These are phyloP conservation scores for Rhizoclosmatium sp. DNA, from an alignment of 192 early-diverging fungal species.

Conservation along the genomic window DNA sequence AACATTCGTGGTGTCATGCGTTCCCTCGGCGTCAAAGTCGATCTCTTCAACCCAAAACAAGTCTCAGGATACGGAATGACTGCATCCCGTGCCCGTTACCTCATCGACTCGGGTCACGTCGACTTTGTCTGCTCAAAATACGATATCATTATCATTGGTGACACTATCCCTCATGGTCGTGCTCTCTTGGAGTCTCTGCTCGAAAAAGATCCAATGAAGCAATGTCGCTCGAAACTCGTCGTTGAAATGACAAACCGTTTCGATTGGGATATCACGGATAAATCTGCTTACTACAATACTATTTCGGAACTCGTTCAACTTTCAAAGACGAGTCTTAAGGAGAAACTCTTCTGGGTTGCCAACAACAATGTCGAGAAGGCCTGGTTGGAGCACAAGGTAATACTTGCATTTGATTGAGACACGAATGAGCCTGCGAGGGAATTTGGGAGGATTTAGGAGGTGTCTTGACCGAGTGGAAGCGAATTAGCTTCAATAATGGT, in stretches of 20 bases:
- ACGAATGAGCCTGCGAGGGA: too few relatives aligned
- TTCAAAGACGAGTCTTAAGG: background rate
- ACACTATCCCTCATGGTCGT: constrained; percentile 33
- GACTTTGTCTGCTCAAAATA: constrained; percentile 18
- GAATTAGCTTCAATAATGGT: too few relatives aligned
- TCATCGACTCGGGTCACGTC: constrained; percentile 16
- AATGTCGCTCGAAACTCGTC: constrained; percentile 25
- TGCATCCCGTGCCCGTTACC: background rate
- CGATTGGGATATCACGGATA: constrained; percentile 32
- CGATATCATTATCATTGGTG: constrained; percentile 36
- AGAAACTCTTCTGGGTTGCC: constrained; percentile 26
- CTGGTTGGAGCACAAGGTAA: background rate
- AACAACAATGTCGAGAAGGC: constrained; percentile 38
- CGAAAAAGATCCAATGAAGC: constrained; percentile 16
- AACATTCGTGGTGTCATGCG: constrained; percentile 20
- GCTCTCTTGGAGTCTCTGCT: constrained; percentile 9
- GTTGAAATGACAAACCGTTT: constrained; percentile 36
- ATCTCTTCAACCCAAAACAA: constrained; percentile 16
- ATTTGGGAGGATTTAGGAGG: too few relatives aligned
- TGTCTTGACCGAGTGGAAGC: too few relatives aligned
- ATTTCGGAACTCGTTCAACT: background rate
- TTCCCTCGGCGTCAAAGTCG: constrained; percentile 2
- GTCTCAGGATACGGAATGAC: constrained; percentile 30
- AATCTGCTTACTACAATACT: constrained; percentile 8
- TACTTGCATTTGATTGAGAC: too few relatives aligned